A percentile compares a stretch with the other conserved stretches of the same genome.
These are phyloP conservation scores for Botrytis aclada DNA, from an alignment of 2,329 filamentous ascomycete species.

Conservation along the genomic window DNA sequence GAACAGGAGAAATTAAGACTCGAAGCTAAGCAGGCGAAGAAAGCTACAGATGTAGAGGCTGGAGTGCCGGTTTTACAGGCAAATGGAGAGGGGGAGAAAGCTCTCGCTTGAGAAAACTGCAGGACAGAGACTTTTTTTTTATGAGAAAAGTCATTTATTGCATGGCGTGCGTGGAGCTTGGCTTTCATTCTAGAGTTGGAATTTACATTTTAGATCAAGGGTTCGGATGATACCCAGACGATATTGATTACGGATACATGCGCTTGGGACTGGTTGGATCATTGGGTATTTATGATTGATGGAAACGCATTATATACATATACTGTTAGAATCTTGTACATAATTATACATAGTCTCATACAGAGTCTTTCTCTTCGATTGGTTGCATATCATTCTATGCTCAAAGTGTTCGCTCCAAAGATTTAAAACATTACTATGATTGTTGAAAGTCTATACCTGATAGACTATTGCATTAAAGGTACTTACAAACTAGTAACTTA, in stretches of 20 bases:
- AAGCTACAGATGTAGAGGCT: constrained; percentile 10
- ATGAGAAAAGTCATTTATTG: neutral
- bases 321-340: neutral
- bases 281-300: neutral
- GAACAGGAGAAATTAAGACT: constrained; percentile 30
- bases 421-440: neutral
- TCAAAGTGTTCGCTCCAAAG: neutral
- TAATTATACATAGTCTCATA: neutral
- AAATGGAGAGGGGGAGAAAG: constrained; percentile 11
- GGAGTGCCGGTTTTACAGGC: constrained; percentile 3
- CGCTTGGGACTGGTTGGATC: neutral
- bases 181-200: neutral
- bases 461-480: neutral
- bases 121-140: neutral
- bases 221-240: neutral
- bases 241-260: neutral
- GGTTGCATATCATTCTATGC: neutral
- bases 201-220: neutral
- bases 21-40: constrained; percentile 25
- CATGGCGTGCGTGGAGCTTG: neutral
- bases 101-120: neutral
- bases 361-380: neutral
- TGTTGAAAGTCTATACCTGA: neutral
- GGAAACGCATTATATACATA: neutral
- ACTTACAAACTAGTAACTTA: neutral